Conservation (phyloP, 495 filamentous ascomycete species). For the Opeltia flavorubescens region DNA sequence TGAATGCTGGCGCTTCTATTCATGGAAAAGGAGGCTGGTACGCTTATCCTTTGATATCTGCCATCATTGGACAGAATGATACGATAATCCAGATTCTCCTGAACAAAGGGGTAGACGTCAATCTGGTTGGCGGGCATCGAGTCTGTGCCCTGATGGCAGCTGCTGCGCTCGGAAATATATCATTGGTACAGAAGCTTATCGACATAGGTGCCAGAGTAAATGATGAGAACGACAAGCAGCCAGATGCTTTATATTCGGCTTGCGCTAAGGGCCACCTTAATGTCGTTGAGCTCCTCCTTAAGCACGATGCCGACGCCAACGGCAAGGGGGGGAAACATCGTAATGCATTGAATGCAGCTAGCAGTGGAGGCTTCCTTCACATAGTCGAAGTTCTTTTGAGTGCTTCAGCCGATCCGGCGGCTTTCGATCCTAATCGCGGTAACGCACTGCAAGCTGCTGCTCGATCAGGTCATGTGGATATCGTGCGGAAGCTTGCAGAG, state of each 20-base stretch:
- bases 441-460: conserved; percentile 5
- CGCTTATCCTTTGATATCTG: conserved; percentile 13
- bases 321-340: conserved; percentile 3
- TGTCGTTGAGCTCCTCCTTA: conserved; percentile 5
- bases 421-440: background rate
- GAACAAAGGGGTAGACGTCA: conserved; percentile 2
- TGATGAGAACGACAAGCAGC: background rate
- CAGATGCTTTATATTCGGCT: conserved; percentile 1
- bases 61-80: conserved; percentile 1
- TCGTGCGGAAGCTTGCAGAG: conserved; percentile 18
- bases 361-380: background rate
- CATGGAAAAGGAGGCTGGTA: conserved; percentile 1
- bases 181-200: conserved; percentile 1
- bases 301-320: conserved; percentile 10
- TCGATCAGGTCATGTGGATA: background rate
- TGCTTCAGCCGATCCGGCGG: conserved; percentile 1
- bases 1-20: background rate
- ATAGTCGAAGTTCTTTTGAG: background rate
- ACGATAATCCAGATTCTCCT: background rate
- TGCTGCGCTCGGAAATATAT: background rate
- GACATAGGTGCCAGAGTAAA: conserved; percentile 2
- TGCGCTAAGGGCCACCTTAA: conserved; percentile 7
- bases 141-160: conserved; percentile 1
- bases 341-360: conserved; percentile 4
- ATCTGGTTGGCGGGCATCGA: background rate